Percentiles rank a stretch among this genome's conserved stretches.
Evolutionary conservation across 2,329 filamentous ascomycete species (phyloP).

Genomic region (Kalmusia sp.): DNA sequence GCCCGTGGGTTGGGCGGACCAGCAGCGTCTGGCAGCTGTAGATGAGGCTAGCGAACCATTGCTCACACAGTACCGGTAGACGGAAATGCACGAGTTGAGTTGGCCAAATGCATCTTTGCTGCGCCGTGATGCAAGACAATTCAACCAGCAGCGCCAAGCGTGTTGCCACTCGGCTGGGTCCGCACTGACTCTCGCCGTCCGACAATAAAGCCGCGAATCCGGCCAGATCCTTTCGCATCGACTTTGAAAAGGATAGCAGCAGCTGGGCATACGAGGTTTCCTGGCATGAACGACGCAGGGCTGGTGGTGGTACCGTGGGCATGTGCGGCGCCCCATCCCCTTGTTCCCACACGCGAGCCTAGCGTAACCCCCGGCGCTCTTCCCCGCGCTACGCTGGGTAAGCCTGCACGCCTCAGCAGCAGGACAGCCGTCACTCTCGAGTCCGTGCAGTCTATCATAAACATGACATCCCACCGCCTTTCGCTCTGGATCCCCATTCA

Average conservation of each 20-base stretch:
- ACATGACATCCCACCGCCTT: conserved; percentile 25
- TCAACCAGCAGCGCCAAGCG: conserved; percentile 14
- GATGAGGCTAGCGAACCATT: conserved; percentile 8
- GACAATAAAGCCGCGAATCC: neutral
- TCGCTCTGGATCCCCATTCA: conserved; percentile 10
- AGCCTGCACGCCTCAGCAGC: conserved; percentile 19
- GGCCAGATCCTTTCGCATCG: neutral
- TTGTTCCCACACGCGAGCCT: conserved; percentile 2
- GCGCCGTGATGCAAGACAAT: conserved; percentile 7
- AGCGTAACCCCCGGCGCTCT: conserved; percentile 16
- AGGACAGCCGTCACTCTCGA: conserved; percentile 7
- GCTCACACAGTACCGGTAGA: neutral
- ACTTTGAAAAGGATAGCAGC: neutral
- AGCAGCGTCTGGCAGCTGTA: conserved; percentile 10
- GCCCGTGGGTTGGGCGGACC: neutral
- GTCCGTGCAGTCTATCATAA: conserved; percentile 11
- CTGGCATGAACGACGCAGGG: neutral
- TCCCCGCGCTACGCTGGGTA: conserved; percentile 32
- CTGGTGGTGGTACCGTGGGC: neutral
- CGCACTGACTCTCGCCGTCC: conserved; percentile 1
- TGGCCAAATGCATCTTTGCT: conserved; percentile 2
- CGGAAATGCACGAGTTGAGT: conserved; percentile 9
- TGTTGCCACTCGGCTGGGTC: conserved; percentile 2
- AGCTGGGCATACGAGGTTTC: neutral
- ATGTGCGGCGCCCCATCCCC: neutral